These are phyloP conservation scores for Vanrija pseudolonga DNA, from an alignment of 1,284 basidiomycete genomes.

Conservation along the genomic window DNA sequence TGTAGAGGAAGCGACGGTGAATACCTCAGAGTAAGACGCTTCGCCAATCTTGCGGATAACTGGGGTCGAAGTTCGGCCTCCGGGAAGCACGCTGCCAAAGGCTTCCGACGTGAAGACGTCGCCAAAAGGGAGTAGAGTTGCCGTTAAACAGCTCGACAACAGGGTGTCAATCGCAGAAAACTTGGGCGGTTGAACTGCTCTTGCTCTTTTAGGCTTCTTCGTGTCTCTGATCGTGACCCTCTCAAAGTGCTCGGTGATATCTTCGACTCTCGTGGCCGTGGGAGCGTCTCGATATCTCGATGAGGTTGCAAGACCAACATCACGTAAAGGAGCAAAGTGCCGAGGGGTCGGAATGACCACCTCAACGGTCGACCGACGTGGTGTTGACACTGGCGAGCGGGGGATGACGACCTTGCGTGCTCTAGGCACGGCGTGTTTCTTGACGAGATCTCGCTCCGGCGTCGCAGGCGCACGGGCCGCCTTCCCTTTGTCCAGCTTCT, in stretches of 20 bases:
- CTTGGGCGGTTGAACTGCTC: background rate
- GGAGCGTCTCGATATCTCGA: background rate
- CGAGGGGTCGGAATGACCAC: background rate
- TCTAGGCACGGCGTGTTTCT: background rate
- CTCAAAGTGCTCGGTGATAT: background rate
- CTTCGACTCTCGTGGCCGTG: background rate
- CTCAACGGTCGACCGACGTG: background rate
- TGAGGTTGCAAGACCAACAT: background rate
- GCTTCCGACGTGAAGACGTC: slow-evolving; percentile 7
- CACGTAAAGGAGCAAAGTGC: background rate
- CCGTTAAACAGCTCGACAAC: background rate
- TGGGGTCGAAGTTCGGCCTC: background rate
- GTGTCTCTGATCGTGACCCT: background rate
- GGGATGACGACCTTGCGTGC: background rate
- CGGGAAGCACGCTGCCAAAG: slow-evolving; percentile 4
- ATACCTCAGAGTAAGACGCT: slow-evolving; percentile 97
- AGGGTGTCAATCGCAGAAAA: background rate
- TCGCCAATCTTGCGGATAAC: slow-evolving; percentile 80
- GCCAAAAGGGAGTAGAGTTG: slow-evolving; percentile 1
- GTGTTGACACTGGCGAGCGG: background rate
- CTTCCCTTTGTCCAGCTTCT: background rate
- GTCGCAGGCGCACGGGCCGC: background rate
- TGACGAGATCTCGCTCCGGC: too few species aligned
- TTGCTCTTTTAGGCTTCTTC: background rate
- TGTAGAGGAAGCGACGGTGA: slow-evolving; percentile 61